A percentile compares a stretch with the other conserved stretches of the same genome.
Conservation (phyloP, 768 basidiomycete genomes). For the Auriculariales sp. region DNA sequence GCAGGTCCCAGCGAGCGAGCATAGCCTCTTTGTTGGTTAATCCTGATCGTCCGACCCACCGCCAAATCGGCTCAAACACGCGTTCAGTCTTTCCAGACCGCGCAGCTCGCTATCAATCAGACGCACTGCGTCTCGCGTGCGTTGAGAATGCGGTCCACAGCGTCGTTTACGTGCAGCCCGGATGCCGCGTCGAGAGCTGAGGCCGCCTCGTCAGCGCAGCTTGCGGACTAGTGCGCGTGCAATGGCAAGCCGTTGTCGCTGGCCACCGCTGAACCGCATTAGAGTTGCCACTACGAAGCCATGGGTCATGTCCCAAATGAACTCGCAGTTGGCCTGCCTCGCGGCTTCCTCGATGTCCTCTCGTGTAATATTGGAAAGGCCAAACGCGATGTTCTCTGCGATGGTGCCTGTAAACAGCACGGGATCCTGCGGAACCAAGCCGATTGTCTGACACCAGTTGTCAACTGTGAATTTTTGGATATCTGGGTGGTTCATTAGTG, state of each 20-base stretch:
- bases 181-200: slow-evolving; percentile 80
- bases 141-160: slow-evolving; percentile 74
- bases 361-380: slow-evolving; percentile 55
- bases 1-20: no score
- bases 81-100: no score
- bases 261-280: slow-evolving; percentile 60
- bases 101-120: no score
- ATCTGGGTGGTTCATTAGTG: slow-evolving; percentile 54
- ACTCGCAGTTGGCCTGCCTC: slow-evolving; percentile 86
- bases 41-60: no score
- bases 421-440: slow-evolving; percentile 36
- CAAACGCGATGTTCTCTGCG: slow-evolving; percentile 88
- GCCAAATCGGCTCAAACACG: no score
- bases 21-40: no score
- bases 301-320: slow-evolving; percentile 85
- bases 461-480: no score
- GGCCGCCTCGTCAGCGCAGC: slow-evolving; percentile 84
- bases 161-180: slow-evolving; percentile 66
- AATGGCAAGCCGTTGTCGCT: slow-evolving; percentile 69
- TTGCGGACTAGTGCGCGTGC: slow-evolving; percentile 79
- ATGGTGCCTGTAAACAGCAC: slow-evolving; percentile 87
- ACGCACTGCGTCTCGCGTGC: slow-evolving; percentile 71
- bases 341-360: slow-evolving; percentile 82
- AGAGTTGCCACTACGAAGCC: slow-evolving; percentile 91
- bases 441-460: neutral